These are phyloP conservation scores for Cucurbita argyrosperma DNA, from an alignment of 306 rosid genomes.

Conservation along the genomic window DNA sequence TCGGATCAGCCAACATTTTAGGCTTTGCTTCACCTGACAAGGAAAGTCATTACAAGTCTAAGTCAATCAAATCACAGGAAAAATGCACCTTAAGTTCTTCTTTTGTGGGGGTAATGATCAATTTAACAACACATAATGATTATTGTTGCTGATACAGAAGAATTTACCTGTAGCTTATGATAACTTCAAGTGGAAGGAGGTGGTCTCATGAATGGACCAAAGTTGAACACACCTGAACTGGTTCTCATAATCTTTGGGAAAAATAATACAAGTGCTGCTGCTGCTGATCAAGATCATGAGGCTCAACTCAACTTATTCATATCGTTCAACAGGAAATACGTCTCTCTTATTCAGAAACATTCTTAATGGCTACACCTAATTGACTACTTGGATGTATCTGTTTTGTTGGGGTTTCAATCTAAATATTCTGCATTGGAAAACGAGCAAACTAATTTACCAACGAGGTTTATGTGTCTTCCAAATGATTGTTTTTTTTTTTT, in stretches of 20 bases:
- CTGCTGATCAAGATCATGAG: neutral
- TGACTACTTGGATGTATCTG: neutral
- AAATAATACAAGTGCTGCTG: neutral
- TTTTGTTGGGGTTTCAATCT: neutral
- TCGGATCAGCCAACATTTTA: neutral
- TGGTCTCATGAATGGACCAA: slow-evolving; percentile 1
- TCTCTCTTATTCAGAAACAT: neutral
- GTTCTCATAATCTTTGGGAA: neutral
- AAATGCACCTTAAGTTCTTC: neutral
- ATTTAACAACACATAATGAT: neutral
- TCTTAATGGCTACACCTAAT: neutral
- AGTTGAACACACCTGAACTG: neutral
- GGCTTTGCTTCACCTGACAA: neutral
- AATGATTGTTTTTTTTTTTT: neutral
- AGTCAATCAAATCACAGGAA: neutral
- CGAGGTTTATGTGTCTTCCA: neutral
- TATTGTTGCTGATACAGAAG: neutral
- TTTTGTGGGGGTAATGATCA: neutral
- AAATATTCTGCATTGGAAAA: neutral
- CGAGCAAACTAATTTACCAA: neutral
- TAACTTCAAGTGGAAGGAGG: neutral
- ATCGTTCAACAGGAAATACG: neutral
- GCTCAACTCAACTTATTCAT: neutral
- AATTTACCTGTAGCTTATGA: neutral
- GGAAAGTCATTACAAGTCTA: neutral